Evolutionary conservation across 768 basidiomycete species (phyloP), one percentile per base, ranked within the genome.

Genomic region (Trametes punicea): DNA sequence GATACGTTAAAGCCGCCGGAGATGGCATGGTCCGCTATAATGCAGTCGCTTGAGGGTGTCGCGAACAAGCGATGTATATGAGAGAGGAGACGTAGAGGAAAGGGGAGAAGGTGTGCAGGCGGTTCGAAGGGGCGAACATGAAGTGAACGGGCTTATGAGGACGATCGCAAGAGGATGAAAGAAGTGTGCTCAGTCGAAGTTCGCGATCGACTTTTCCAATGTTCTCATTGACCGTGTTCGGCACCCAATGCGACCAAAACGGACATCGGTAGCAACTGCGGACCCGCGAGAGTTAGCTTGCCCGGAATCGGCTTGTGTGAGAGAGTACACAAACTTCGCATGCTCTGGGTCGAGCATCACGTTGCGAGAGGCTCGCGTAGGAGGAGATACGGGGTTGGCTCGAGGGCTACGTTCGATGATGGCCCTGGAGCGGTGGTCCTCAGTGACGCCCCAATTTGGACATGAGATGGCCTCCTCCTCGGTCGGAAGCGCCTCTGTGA

Each of bases 1-100:
- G 54, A 30, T 34, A 59, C 61, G 61, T 62, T 18, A 51, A 4
- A 39, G 50, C 57, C 6, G 61, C 61, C 40, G 52, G 45, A 21
- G 57, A 59, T 10, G 57, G 45, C 61, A 62, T 62, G 53, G 25
- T 41, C 42, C n/a, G 51, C 3, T 34, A n/a, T 20, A n/a, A 15
- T 21, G 18, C 39, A 18, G 16, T 25, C 25, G 33, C 16, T 46
- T 10, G n/a, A 41, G 57, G 57, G 57, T 58, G 45, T 58, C 46
- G 51, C 46, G 18, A 13, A n/a, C 20, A n/a, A 25, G 13, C 33
- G 38, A 39, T 34, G 40, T 34, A 38, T 26, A 49, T 33, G 45
- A 18, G 31, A 36, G 31, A 34, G 41, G 16, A 20, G 39, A 23
- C 29, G 46, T 29, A 18, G 41, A 38, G 26, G 34, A 27, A 30